Percentiles rank a stretch among this genome's conserved stretches.
These are phyloP conservation scores for Cutaneotrichosporon sp. DNA, from an alignment of 1,284 basidiomycete genomes.

Conservation along the genomic window DNA sequence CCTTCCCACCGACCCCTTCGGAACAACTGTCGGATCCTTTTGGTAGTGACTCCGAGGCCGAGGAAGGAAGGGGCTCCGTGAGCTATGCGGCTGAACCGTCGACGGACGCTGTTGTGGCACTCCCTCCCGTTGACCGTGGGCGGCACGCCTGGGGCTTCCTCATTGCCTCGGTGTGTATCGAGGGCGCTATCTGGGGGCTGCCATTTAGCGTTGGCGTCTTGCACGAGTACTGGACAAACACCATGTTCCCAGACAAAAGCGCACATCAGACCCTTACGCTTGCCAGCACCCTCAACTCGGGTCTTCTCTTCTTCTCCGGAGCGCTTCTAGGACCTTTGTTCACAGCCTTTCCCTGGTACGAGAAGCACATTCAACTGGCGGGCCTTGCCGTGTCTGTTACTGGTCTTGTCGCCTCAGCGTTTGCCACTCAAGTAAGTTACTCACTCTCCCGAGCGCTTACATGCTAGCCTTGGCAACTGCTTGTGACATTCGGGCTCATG, in stretches of 20 bases:
- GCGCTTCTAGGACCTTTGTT: conserved; percentile 36
- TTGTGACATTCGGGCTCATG: conserved; percentile 41
- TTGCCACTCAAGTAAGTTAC: conserved; percentile 25
- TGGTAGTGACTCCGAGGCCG: not conserved
- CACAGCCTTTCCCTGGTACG: conserved; percentile 14
- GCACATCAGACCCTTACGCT: conserved; percentile 23
- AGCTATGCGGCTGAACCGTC: too few relatives aligned
- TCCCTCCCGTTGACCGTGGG: conserved; percentile 43
- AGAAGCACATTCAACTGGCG: conserved; percentile 12
- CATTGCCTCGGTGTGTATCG: conserved; percentile 36
- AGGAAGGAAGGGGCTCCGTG: not conserved
- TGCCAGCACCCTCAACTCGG: conserved; percentile 42
- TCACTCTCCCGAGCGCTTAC: conserved; percentile 13
- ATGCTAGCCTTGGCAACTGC: conserved; percentile 41
- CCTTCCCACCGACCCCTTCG: not conserved
- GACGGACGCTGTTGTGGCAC: conserved; percentile 1
- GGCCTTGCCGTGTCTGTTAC: conserved; percentile 8
- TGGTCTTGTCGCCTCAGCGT: conserved; percentile 9
- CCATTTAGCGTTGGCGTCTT: conserved; percentile 44
- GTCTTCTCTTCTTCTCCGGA: conserved; percentile 42
- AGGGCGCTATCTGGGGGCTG: conserved; percentile 45
- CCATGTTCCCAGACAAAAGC: conserved; percentile 31
- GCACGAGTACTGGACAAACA: conserved; percentile 40
- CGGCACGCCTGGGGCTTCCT: conserved; percentile 43
- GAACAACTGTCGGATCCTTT: not conserved